Conservation (phyloP, 306 rosid species). For the Corylus heterophylla region DNA sequence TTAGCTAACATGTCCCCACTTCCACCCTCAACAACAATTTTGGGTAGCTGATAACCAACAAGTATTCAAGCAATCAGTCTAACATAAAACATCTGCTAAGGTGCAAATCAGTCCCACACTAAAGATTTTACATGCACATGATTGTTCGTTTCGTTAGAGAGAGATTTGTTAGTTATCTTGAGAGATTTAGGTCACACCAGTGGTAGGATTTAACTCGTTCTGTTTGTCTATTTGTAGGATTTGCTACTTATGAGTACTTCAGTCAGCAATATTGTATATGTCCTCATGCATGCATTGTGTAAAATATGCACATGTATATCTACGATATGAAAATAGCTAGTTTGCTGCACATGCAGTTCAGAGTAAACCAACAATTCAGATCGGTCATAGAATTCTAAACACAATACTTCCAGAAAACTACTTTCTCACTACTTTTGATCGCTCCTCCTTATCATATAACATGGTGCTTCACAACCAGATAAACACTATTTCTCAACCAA, state of each 20-base stretch:
- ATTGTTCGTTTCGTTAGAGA: no score
- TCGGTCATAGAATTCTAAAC: background rate
- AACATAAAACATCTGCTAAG: background rate
- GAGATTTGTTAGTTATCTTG: background rate
- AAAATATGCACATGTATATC: no score
- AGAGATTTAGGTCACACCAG: background rate
- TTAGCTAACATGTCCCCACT: conserved; percentile 44
- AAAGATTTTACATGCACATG: background rate
- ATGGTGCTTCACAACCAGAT: background rate
- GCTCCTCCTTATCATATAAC: background rate
- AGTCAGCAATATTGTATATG: no score
- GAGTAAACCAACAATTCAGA: background rate
- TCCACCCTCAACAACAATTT: conserved; percentile 56
- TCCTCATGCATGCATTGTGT: no score
- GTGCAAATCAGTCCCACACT: background rate
- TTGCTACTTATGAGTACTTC: background rate
- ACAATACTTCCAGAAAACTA: background rate
- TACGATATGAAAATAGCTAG: no score
- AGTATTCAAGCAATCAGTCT: conserved; percentile 28
- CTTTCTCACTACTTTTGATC: background rate
- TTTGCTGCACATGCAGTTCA: background rate
- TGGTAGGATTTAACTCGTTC: background rate
- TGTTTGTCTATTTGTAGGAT: background rate
- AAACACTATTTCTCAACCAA: background rate
- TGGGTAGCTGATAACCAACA: conserved; percentile 67